A percentile compares a stretch with the other conserved stretches of the same genome.
These are phyloP conservation scores for Chrysanthemum lavandulifolium DNA, from an alignment of 129 eudicot species.

Conservation along the genomic window DNA sequence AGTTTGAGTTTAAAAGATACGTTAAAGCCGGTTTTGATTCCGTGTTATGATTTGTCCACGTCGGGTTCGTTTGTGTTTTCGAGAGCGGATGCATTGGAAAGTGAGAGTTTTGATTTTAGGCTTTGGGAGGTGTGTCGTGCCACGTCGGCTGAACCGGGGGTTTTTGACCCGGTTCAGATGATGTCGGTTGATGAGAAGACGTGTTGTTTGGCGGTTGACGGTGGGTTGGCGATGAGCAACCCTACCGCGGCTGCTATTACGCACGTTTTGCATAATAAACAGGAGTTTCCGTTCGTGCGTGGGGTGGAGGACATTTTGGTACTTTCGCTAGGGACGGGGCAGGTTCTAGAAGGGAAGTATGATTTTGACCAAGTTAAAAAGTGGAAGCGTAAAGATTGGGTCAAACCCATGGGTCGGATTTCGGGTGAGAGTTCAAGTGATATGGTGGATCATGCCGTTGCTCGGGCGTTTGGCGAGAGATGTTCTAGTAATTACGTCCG, in stretches of 20 bases:
- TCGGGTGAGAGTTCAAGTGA: slow-evolving; percentile 74
- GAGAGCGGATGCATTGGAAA: slow-evolving; percentile 39
- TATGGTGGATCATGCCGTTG: slow-evolving; percentile 82
- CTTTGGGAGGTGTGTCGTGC: slow-evolving; percentile 40
- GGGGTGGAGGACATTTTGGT: slow-evolving; percentile 95
- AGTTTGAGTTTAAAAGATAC: slow-evolving; percentile 37
- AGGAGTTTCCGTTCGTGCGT: slow-evolving; percentile 82
- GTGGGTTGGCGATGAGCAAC: slow-evolving; percentile 36
- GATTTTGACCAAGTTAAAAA: slow-evolving; percentile 51
- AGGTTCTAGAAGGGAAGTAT: slow-evolving; percentile 50
- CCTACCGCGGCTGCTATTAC: slow-evolving; percentile 73
- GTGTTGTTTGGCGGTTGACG: slow-evolving; percentile 23
- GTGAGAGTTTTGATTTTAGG: slow-evolving; percentile 31
- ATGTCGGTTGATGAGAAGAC: slow-evolving; percentile 33
- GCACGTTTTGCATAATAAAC: slow-evolving; percentile 84
- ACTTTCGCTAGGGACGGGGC: slow-evolving; percentile 78
- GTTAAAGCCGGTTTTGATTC: slow-evolving; percentile 42
- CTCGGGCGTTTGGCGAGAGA: slow-evolving; percentile 72
- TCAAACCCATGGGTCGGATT: slow-evolving; percentile 70
- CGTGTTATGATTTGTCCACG: slow-evolving; percentile 69
- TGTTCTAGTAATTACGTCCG: slow-evolving; percentile 70
- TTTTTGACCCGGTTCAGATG: slow-evolving; percentile 22
- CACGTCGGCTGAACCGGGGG: slow-evolving; percentile 34
- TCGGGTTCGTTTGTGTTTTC: slow-evolving; percentile 35
- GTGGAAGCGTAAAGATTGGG: slow-evolving; percentile 88